These are phyloP conservation scores for Paracamarosporium sp. DNA, from an alignment of 2,329 filamentous ascomycete genomes.

Conservation along the genomic window DNA sequence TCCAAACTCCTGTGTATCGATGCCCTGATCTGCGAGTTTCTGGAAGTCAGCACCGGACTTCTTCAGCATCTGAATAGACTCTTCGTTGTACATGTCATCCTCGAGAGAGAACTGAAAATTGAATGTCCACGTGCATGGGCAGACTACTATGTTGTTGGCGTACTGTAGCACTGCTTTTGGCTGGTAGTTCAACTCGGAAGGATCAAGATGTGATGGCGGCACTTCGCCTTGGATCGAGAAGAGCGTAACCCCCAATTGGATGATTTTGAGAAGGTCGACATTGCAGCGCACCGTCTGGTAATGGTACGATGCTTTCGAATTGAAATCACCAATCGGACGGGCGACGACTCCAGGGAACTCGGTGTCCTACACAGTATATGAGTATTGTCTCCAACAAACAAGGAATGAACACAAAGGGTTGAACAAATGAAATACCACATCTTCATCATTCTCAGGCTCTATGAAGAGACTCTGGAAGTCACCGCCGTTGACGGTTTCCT, in stretches of 20 bases:
- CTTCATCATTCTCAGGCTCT: slow-evolving; percentile 2
- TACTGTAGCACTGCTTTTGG: slow-evolving; percentile 58
- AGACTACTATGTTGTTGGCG: slow-evolving; percentile 62
- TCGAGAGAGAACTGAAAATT: slow-evolving; percentile 97
- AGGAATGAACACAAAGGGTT: neutral
- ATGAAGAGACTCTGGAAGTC: neutral
- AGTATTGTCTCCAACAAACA: slow-evolving; percentile 13
- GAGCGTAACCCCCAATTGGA: slow-evolving; percentile 92
- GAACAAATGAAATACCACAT: slow-evolving; percentile 12
- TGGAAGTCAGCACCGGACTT: slow-evolving; percentile 93
- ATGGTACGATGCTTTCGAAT: slow-evolving; percentile 96
- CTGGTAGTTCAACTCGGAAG: slow-evolving; percentile 49
- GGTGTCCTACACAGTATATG: slow-evolving; percentile 71
- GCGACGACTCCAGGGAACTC: slow-evolving; percentile 98
- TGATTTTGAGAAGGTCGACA: slow-evolving; percentile 96
- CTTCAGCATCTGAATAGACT: slow-evolving; percentile 89
- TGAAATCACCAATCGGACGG: slow-evolving; percentile 91
- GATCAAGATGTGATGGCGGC: slow-evolving; percentile 71
- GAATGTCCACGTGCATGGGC: slow-evolving; percentile 97
- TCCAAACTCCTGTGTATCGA: slow-evolving; percentile 88
- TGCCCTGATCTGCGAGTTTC: slow-evolving; percentile 83
- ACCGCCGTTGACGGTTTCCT: slow-evolving; percentile 8
- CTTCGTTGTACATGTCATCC: slow-evolving; percentile 96
- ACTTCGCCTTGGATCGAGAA: slow-evolving; percentile 91
- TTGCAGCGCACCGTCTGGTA: slow-evolving; percentile 98